Evolutionary conservation across 257 asterid genomes (phyloP).

Genomic region (Solanum dulcamara): DNA sequence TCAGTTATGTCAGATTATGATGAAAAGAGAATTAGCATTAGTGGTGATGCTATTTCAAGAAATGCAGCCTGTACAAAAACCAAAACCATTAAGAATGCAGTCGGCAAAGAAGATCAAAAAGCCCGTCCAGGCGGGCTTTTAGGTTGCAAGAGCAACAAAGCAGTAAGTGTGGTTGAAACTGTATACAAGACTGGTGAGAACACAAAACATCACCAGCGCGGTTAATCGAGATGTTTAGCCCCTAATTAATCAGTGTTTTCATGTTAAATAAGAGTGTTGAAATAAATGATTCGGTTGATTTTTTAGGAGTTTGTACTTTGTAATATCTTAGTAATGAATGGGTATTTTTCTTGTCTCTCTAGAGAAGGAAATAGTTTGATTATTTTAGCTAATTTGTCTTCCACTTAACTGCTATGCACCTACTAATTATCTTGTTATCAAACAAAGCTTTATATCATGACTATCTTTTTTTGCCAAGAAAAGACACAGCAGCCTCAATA

Average conservation of each 20-base stretch:
- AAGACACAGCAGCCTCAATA: constrained; percentile 10
- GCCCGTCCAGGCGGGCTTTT: constrained; percentile 28
- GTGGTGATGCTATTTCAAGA: not conserved
- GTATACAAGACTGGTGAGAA: constrained; percentile 13
- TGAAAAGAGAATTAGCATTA: constrained; percentile 19
- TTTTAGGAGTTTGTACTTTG: not conserved
- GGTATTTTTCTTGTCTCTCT: not conserved
- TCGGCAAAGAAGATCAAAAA: constrained; percentile 14
- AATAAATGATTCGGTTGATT: not conserved
- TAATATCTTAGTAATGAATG: not conserved
- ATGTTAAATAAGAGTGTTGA: not conserved
- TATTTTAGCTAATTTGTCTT: not conserved
- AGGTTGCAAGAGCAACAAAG: constrained; percentile 54
- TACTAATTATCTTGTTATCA: not conserved
- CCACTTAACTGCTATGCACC: not conserved
- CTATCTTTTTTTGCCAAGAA: constrained; percentile 11
- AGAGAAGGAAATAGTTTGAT: not conserved
- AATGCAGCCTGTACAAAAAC: not conserved
- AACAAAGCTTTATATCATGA: not conserved
- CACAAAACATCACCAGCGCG: constrained; percentile 1
- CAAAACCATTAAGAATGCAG: not conserved
- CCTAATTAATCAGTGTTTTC: not conserved
- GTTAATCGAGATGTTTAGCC: not conserved
- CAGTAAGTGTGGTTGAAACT: constrained; percentile 45
- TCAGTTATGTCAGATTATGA: constrained; percentile 39